Percentiles rank a stretch among this genome's conserved stretches.
Evolutionary conservation across 2,329 filamentous ascomycete genomes (phyloP).

Genomic region (Fusarium neocosmosporiellum): DNA sequence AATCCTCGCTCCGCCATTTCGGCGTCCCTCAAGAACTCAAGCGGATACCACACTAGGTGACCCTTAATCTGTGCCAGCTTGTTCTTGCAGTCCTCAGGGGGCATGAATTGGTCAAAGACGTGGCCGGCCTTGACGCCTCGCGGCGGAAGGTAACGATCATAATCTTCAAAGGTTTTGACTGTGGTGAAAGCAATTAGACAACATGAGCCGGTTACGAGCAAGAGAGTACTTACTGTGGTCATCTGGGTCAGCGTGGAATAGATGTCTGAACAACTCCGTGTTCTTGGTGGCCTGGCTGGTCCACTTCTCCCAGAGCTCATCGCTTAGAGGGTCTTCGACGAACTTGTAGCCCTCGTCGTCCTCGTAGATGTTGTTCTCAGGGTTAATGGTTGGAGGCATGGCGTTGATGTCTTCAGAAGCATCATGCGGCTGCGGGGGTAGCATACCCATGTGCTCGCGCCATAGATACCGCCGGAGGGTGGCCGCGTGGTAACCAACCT

Average conservation of each 20-base stretch:
- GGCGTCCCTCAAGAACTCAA: conserved; percentile 85
- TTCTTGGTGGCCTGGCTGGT: conserved; percentile 75
- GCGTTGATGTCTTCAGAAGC: conserved; percentile 77
- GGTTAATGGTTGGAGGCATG: conserved; percentile 74
- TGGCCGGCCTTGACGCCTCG: conserved; percentile 84
- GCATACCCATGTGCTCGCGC: conserved; percentile 89
- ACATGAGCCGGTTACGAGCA: neutral
- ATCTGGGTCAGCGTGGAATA: conserved; percentile 92
- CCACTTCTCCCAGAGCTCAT: conserved; percentile 77
- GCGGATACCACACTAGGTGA: conserved; percentile 95
- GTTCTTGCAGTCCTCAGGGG: conserved; percentile 75
- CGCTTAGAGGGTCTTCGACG: conserved; percentile 77
- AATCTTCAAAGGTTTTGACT: conserved; percentile 91
- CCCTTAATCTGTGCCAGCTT: conserved; percentile 86
- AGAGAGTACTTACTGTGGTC: conserved; percentile 70
- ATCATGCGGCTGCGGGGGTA: conserved; percentile 78
- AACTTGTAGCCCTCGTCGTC: conserved; percentile 71
- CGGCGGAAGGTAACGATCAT: conserved; percentile 80
- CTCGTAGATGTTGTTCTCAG: conserved; percentile 72
- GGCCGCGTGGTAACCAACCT: conserved; percentile 83
- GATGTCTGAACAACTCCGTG: conserved; percentile 78
- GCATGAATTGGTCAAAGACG: conserved; percentile 83
- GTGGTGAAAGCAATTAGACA: conserved; percentile 17
- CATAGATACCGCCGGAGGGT: conserved; percentile 85
- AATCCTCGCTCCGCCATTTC: conserved; percentile 91